These are phyloP conservation scores for Pichia sp. DNA, from an alignment of 1,139 yeast genomes.

Conservation along the genomic window DNA sequence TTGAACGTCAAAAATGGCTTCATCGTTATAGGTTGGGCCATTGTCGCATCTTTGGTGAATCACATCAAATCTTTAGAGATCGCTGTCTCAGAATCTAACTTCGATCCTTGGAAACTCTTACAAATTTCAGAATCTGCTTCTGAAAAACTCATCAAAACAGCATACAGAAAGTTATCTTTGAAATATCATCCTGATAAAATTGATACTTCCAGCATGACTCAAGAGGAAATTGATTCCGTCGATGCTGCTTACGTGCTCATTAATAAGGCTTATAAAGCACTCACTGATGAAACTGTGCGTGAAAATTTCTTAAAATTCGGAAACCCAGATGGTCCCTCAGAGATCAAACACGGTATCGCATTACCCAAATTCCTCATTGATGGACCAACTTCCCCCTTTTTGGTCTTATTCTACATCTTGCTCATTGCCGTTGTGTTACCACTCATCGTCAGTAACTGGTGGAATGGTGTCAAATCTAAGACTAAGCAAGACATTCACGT, in stretches of 20 bases:
- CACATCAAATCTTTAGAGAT: constrained; percentile 36
- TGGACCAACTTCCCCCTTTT: constrained; percentile 64
- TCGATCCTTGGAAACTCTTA: constrained; percentile 88
- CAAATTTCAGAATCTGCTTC: constrained; percentile 64
- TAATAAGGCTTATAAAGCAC: constrained; percentile 88
- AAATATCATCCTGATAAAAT: constrained; percentile 94
- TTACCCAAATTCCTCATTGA: constrained; percentile 88
- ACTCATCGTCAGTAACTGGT: constrained; percentile 75
- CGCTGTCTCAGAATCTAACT: constrained; percentile 36
- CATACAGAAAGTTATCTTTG: constrained; percentile 79
- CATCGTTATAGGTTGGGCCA: constrained; percentile 61
- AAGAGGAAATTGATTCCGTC: constrained; percentile 46
- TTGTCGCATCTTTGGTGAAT: constrained; percentile 45
- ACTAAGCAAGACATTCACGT: constrained; percentile 82
- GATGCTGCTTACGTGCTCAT: constrained; percentile 77
- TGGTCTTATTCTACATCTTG: constrained; percentile 56
- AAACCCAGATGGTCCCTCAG: constrained; percentile 97
- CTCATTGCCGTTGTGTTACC: constrained; percentile 79
- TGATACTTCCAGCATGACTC: constrained; percentile 50
- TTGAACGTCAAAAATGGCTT: constrained; percentile 41
- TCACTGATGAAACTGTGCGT: constrained; percentile 82
- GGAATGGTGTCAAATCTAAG: constrained; percentile 74
- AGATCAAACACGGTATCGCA: constrained; percentile 90
- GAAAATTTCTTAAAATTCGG: constrained; percentile 85
- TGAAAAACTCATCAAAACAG: constrained; percentile 73